These are phyloP conservation scores for Annulohypoxylon bovei DNA, from an alignment of 495 filamentous ascomycete genomes.

Conservation along the genomic window DNA sequence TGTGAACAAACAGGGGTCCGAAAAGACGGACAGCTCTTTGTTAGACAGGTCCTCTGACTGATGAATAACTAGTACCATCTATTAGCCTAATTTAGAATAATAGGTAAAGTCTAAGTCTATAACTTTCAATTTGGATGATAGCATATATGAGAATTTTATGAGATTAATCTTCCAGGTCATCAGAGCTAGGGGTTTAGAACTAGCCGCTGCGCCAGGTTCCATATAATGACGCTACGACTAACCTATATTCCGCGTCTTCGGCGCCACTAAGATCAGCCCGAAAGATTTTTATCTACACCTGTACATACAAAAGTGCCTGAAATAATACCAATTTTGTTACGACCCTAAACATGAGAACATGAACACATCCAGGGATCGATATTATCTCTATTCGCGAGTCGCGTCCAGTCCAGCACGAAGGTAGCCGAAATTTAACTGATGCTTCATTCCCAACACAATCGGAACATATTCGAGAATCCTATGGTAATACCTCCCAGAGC, in stretches of 20 bases:
- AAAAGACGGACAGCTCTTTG: neutral
- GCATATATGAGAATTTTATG: too few relatives aligned
- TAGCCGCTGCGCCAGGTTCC: neutral
- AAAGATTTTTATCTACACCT: neutral
- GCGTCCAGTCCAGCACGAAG: neutral
- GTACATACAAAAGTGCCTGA: neutral
- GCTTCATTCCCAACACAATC: neutral
- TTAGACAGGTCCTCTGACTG: neutral
- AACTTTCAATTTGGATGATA: too few relatives aligned
- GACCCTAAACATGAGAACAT: neutral
- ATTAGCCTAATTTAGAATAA: neutral
- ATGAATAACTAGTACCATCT: neutral
- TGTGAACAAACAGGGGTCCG: neutral
- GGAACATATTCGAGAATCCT: neutral
- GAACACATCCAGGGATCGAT: neutral
- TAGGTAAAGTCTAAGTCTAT: neutral
- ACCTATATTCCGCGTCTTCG: conserved; percentile 1
- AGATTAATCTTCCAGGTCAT: too few relatives aligned
- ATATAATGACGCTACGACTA: too few relatives aligned
- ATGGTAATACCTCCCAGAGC: neutral
- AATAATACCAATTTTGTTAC: neutral
- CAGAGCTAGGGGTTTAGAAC: neutral
- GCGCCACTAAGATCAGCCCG: neutral
- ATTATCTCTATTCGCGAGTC: neutral
- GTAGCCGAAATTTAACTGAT: neutral